phyloP scores from a whole-genome alignment of 495 filamentous ascomycete species.

The Pyrenula aspistea region DNA sequence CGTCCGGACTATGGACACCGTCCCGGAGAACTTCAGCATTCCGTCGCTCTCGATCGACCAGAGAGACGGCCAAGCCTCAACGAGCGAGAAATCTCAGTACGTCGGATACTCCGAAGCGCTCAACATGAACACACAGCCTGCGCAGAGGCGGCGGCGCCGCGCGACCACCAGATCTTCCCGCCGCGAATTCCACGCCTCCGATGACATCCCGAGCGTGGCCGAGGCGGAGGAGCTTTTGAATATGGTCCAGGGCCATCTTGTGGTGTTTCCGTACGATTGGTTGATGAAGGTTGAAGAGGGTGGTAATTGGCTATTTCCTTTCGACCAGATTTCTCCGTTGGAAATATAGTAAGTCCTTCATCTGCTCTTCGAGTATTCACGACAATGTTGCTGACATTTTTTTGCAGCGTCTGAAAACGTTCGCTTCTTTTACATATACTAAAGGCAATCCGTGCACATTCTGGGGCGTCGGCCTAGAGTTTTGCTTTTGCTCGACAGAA shows the following conservation, averaged over 20 bases:
- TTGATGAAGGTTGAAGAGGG: constrained; percentile 78
- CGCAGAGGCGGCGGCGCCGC: constrained; percentile 48
- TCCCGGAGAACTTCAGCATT: neutral
- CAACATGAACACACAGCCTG: constrained; percentile 21
- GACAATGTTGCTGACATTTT: neutral
- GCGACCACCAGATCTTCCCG: constrained; percentile 66
- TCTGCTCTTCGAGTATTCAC: too few relatives aligned
- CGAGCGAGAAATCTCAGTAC: constrained; percentile 19
- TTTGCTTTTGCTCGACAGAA: too few relatives aligned
- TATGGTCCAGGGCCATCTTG: constrained; percentile 77
- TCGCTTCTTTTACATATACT: neutral
- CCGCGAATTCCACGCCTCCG: constrained; percentile 54
- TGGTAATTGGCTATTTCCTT: constrained; percentile 93
- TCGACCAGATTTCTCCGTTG: constrained; percentile 88
- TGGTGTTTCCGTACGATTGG: constrained; percentile 93
- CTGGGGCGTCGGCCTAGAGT: too few relatives aligned
- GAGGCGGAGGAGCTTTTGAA: constrained; percentile 73
- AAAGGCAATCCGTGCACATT: too few relatives aligned
- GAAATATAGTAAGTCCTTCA: constrained; percentile 91
- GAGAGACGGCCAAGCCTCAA: neutral
- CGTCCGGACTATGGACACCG: neutral
- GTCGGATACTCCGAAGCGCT: constrained; percentile 37
- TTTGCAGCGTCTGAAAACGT: neutral
- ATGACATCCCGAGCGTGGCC: constrained; percentile 58
- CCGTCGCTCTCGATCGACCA: neutral